These are phyloP conservation scores for Babesia gibsoni DNA, from an alignment of 169 alveolate species.

Conservation along the genomic window DNA sequence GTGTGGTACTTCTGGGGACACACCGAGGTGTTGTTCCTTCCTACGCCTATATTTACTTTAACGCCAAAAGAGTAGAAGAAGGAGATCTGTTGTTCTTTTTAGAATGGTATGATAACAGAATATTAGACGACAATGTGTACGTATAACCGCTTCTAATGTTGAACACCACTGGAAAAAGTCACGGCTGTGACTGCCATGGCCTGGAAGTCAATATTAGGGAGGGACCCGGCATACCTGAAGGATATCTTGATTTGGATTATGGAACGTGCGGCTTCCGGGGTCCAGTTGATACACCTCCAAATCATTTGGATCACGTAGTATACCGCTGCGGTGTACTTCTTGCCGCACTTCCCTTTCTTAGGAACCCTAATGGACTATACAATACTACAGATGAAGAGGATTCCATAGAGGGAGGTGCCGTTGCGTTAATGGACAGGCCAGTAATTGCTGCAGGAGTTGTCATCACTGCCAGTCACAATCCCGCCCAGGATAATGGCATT, in stretches of 20 bases:
- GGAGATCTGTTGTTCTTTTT: too few relatives aligned
- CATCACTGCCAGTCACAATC: constrained; percentile 74
- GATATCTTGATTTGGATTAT: constrained; percentile 33
- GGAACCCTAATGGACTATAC: neutral
- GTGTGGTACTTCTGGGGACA: constrained; percentile 18
- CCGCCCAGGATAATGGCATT: constrained; percentile 68
- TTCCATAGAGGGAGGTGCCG: neutral
- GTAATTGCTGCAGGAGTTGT: constrained; percentile 57
- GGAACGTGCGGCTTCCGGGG: constrained; percentile 58
- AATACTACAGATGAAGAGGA: neutral
- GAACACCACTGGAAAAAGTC: too few relatives aligned
- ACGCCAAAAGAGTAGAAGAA: too few relatives aligned
- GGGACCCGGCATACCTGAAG: constrained; percentile 49
- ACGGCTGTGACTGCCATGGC: too few relatives aligned
- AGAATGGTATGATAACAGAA: too few relatives aligned
- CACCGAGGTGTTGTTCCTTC: too few relatives aligned
- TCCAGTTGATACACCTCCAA: constrained; percentile 26
- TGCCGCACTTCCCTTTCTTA: constrained; percentile 45
- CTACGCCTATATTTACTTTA: too few relatives aligned
- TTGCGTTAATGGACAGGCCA: neutral
- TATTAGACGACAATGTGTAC: too few relatives aligned
- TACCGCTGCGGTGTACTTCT: constrained; percentile 52
- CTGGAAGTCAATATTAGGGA: neutral
- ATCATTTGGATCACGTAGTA: constrained; percentile 47
- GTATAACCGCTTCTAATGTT: too few relatives aligned